Base-by-base conservation (phyloP, 768 basidiomycete genomes). In the Suillus sp. region DNA sequence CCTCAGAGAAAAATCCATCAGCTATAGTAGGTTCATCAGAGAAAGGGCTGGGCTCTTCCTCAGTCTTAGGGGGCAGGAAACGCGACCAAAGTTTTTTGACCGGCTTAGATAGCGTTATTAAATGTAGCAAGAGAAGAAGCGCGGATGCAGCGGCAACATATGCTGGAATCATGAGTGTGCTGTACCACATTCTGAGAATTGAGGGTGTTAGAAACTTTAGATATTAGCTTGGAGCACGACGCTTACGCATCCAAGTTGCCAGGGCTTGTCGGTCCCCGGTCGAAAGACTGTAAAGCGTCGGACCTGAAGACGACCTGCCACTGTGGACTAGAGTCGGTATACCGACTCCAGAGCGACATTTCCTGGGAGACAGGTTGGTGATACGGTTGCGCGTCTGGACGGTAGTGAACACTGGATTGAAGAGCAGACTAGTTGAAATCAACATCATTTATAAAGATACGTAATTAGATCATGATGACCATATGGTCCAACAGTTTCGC, bases 1-100 rank as follows among this genome's bases (percentile, higher is more conserved):
- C 68, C 56, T 80, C 78, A 30, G 71, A 69, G 35, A 72, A 60
- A 40, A 79, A 57, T 32, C 42, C 45, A 7, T 56, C 27, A 20
- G 38, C 32, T 30, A 22, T 40, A 25, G 16, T n/a, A 38, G 32
- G 27, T 61, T 60, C 40, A 14, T 25, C 27, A 10, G n/a, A 59
- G 16, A 27, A 32, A 57, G 4, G 10, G 51, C 18, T 54, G 3
- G 35, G 18, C 4, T 56, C 45, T 38, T 42, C 14, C 14, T 25
- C 42, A 1, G 22, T 42, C 34, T 45, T 66, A 34, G 11, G 7
- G 40, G 43, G 54, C 16, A 63, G 22, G 20, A 59, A 37, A 35
- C 22, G 57, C 13, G 53, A 40, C 57, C 62, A 43, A 20, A 35
- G 25, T 40, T 51, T 64, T 37, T 47, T 43, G 27, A 66, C 60